Evolutionary conservation across 768 basidiomycete genomes (phyloP).

Genomic region (Leccinum barrowsii): DNA sequence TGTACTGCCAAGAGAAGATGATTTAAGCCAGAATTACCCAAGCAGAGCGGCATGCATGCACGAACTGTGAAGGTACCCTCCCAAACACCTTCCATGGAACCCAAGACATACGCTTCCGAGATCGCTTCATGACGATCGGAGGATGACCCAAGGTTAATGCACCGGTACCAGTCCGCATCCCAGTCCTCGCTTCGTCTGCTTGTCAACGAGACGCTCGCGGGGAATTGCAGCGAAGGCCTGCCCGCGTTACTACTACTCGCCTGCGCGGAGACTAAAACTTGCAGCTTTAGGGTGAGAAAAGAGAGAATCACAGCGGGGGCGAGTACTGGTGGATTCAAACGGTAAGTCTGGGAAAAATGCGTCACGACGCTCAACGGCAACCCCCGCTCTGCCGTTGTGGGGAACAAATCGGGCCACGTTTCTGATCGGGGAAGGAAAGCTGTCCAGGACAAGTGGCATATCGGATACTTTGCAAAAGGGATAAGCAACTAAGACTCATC

Average conservation of each 20-base stretch:
- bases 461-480: conserved; percentile 48
- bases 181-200: conserved; percentile 47
- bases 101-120: conserved; percentile 52
- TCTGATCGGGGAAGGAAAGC: conserved; percentile 44
- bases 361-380: conserved; percentile 23
- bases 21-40: background rate
- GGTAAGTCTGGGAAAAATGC: conserved; percentile 45
- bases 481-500: conserved; percentile 2
- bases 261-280: conserved; percentile 9
- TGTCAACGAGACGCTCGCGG: conserved; percentile 7
- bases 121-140: conserved; percentile 32
- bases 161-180: conserved; percentile 70
- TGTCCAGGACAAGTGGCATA: conserved; percentile 56
- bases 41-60: conserved; percentile 4
- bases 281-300: conserved; percentile 52
- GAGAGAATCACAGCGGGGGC: conserved; percentile 71
- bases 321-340: conserved; percentile 55
- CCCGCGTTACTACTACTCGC: background rate
- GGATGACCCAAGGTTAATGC: conserved; percentile 36
- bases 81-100: conserved; percentile 76
- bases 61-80: conserved; percentile 75
- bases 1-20: conserved; percentile 49
- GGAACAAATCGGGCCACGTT: conserved; percentile 56
- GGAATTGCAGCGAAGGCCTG: conserved; percentile 10
- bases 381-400: conserved; percentile 11